A percentile compares a stretch with the other conserved stretches of the same genome.
These are phyloP conservation scores for Fusarium longipes DNA, from an alignment of 2,329 filamentous ascomycete species.

Conservation along the genomic window DNA sequence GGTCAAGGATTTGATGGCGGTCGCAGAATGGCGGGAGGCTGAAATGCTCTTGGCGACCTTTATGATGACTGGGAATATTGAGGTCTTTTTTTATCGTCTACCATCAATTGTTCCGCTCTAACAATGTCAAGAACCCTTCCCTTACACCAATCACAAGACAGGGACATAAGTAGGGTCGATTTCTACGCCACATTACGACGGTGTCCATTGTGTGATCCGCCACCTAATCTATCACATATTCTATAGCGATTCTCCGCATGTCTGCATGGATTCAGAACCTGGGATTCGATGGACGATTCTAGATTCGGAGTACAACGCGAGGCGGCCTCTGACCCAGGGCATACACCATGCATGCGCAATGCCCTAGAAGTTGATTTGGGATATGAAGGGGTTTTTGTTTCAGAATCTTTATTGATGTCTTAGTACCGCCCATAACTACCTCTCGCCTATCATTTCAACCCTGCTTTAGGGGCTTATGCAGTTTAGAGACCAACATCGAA, in stretches of 20 bases:
- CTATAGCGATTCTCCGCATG: background rate
- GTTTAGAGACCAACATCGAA: background rate
- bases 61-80: background rate
- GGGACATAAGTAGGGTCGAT: background rate
- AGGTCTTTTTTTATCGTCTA: too few relatives aligned
- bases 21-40: background rate
- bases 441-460: background rate
- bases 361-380: background rate
- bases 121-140: too few relatives aligned
- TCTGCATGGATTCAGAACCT: background rate
- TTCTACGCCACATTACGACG: background rate
- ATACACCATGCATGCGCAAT: background rate
- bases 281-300: background rate
- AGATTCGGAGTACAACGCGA: background rate
- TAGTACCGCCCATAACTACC: background rate
- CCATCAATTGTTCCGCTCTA: too few relatives aligned
- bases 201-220: background rate
- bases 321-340: too few relatives aligned
- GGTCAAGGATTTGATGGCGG: background rate
- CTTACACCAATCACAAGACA: background rate
- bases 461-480: background rate
- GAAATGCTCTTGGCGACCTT: constrained; percentile 1
- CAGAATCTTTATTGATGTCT: background rate
- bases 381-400: background rate
- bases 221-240: too few relatives aligned